Evolutionary conservation across 805 yeast species (phyloP).

Genomic region (Schizosaccharomyces lindneri): DNA sequence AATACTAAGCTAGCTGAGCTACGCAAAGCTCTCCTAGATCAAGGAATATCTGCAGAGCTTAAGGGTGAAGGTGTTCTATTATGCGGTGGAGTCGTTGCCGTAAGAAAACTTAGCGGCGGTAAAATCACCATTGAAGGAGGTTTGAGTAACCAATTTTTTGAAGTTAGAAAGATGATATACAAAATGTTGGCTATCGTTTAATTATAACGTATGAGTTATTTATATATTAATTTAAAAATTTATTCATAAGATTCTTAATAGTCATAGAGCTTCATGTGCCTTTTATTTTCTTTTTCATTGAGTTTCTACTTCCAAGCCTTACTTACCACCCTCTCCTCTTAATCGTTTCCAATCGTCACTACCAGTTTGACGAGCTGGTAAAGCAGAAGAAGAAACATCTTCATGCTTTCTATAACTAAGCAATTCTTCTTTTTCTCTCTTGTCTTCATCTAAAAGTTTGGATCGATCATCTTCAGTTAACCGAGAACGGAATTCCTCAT

Average conservation of each 20-base stretch:
- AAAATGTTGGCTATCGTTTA: constrained; percentile 1
- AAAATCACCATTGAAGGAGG: constrained; percentile 68
- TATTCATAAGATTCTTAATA: no score
- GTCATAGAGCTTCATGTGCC: no score
- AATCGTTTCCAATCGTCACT: constrained; percentile 44
- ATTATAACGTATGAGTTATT: neutral
- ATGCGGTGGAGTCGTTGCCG: constrained; percentile 50
- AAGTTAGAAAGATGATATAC: constrained; percentile 19
- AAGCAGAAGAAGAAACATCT: neutral
- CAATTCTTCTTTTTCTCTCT: constrained; percentile 15
- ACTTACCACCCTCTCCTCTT: constrained; percentile 55
- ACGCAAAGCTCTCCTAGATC: constrained; percentile 30
- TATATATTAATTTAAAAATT: neutral
- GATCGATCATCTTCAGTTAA: constrained; percentile 17
- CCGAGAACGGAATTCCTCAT: constrained; percentile 14
- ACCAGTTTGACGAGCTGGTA: constrained; percentile 49
- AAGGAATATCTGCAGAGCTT: constrained; percentile 58
- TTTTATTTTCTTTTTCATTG: no score
- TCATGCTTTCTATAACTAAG: neutral
- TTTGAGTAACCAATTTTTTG: constrained; percentile 48
- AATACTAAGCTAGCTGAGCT: constrained; percentile 66
- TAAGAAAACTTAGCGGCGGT: constrained; percentile 59
- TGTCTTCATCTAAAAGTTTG: constrained; percentile 17
- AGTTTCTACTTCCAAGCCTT: neutral
- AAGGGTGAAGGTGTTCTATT: constrained; percentile 82